These are phyloP conservation scores for Neofusicoccum sp. DNA, from an alignment of 2,329 filamentous ascomycete species.

Conservation along the genomic window DNA sequence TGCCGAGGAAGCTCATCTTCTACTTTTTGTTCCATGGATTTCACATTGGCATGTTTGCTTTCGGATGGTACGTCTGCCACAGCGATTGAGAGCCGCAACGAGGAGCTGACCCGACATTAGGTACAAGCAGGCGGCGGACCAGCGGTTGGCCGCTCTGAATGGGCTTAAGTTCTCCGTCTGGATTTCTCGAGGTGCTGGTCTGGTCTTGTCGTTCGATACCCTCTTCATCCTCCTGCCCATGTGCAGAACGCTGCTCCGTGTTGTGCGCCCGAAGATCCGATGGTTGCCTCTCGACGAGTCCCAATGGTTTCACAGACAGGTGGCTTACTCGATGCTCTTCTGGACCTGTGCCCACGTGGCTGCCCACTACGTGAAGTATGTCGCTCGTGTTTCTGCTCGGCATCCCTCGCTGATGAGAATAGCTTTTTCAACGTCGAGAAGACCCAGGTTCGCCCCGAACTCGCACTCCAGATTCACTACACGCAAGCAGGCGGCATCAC, in stretches of 20 bases:
- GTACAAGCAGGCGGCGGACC: slow-evolving; percentile 72
- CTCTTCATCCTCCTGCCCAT: slow-evolving; percentile 90
- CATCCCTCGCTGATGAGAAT: not conserved
- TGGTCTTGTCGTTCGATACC: slow-evolving; percentile 79
- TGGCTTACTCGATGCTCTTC: slow-evolving; percentile 83
- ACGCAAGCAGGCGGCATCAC: slow-evolving; percentile 85
- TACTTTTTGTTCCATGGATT: slow-evolving; percentile 77
- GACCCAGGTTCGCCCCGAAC: slow-evolving; percentile 73
- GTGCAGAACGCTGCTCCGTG: slow-evolving; percentile 85
- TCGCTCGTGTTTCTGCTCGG: slow-evolving; percentile 14
- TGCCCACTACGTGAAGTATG: slow-evolving; percentile 91
- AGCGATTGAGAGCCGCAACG: not conserved
- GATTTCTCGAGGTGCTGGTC: slow-evolving; percentile 89
- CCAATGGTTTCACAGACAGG: slow-evolving; percentile 92
- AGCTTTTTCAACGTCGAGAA: slow-evolving; percentile 95
- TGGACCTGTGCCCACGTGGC: slow-evolving; percentile 76
- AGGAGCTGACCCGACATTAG: slow-evolving; percentile 46
- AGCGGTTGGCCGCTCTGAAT: slow-evolving; percentile 73
- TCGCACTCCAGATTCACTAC: slow-evolving; percentile 89
- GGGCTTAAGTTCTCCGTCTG: slow-evolving; percentile 84
- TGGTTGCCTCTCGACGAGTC: slow-evolving; percentile 95
- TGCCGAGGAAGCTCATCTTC: slow-evolving; percentile 70
- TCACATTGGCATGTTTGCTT: slow-evolving; percentile 75
- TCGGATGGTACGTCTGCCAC: slow-evolving; percentile 70
- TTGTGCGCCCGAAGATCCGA: slow-evolving; percentile 78